Base-by-base conservation (phyloP, 2,329 filamentous ascomycete genomes). In the Basipetospora sp. region DNA sequence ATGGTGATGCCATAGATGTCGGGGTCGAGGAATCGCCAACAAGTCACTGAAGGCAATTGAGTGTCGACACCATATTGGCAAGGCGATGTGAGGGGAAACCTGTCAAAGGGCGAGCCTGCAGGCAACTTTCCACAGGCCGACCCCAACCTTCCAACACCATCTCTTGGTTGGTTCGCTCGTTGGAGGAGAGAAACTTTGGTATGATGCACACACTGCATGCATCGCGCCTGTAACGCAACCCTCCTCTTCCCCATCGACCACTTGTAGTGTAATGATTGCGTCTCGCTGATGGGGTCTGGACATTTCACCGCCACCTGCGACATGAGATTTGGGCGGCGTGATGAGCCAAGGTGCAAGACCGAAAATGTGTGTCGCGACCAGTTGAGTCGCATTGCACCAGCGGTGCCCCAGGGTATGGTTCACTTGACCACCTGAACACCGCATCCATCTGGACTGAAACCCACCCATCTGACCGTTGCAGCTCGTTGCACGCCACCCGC, bases 181-280 rank as follows among this genome's bases (percentile, higher is more conserved):
- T 25, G 22, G 22, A 25, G 22, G 22, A 11, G 11, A 25, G 22
- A 25, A 25, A 25, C 11, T 25, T 16, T 5, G 18, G 36, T 31
- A 20, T 34, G 30, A 39, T 39, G 36, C 30, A 25, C 22, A 25
- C 22, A n/a, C n/a, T n/a, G 22, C 29, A 39, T 34, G 30, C 31
- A 32, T 8, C 15, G 31, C 8, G 22, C 28, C 14, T 20, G 22
- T n/a, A n/a, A n/a, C n/a, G n/a, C 20, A 31, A 34, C 22, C 31
- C 22, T 14, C 30, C 22, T 14, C n/a, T n/a, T n/a, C n/a, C n/a
- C n/a, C 18, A 6, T 14, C 16, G 3, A 20, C 22, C 6, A 25
- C 22, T 25, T 25, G 6, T 25, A 6, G 22, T 25, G n/a, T 22
- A 14, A 15, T 15, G 13, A 20, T n/a, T 15, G 6, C 9, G 17